Evolutionary conservation across 163 green algal genomes (phyloP), one percentile per base, ranked within the genome.

Genomic region (Volvox carteri): DNA sequence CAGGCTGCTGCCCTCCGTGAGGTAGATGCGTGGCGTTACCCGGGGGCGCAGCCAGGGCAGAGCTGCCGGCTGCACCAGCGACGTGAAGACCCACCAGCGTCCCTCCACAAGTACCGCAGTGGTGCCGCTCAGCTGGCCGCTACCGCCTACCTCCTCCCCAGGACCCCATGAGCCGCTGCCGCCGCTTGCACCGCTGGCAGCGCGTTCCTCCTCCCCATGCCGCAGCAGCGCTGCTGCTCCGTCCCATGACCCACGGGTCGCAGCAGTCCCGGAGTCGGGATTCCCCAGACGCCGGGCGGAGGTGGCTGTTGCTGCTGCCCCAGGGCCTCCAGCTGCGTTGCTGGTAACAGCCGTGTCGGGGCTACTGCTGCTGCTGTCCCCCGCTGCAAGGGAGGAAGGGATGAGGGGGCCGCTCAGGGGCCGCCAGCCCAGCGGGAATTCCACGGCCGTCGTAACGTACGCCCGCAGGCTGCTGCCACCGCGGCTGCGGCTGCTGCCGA

Each of bases 11-110:
- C 54, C 54, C 39, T 41, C 35, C 1, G 56, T 28, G 8, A 37
- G 62, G 60, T 78, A 86, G 14, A 86, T 62, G 14, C 44, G 60
- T 25, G 58, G 60, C 41, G 58, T 77, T 3, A 35, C 7, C 12
- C n/a, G 33, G 41, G 79, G 79, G 2, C 58, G 14, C 18, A 60
- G 58, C 79, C 79, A 86, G 41, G 60, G 79, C 58, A 86, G 42
- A 11, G 30, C 21, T 11, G 41, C 9, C 4, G 79, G 41, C n/a
- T 33, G 42, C 7, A 86, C 8, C 33, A 75, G 39, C 4, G 79
- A 76, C 0, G 79, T 86, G 39, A 77, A 86, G 33, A 86, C 52
- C 79, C 79, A 86, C 79, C 79, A 86, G 60, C 39, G 39, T n/a
- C 60, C 79, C 12, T 46, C 79, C 58, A 46, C 23, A 18, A 35